phyloP scores from a whole-genome alignment of 768 basidiomycete genomes.

The Lactarius quietus region DNA sequence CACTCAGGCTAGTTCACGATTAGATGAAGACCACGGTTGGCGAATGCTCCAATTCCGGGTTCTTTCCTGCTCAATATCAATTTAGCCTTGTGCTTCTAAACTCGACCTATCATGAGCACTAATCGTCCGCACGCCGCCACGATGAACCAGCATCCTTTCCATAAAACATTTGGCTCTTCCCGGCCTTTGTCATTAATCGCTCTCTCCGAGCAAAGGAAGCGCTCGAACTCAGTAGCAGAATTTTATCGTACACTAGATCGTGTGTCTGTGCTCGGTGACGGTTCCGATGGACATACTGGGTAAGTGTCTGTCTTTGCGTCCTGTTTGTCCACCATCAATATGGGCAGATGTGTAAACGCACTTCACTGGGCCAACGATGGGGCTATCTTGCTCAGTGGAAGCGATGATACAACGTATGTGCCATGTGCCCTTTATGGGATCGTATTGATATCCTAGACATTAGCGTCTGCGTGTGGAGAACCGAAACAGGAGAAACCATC shows the following conservation, averaged over 20 bases:
- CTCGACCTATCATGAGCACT: background rate
- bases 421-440: background rate
- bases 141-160: background rate
- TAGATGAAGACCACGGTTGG: background rate
- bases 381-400: slow-evolving; percentile 60
- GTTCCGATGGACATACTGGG: slow-evolving; percentile 64
- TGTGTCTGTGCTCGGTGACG: slow-evolving; percentile 67
- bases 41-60: background rate
- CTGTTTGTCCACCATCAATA: background rate
- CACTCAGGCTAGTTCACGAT: too few species aligned
- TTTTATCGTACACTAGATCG: slow-evolving; percentile 46
- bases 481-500: slow-evolving; percentile 53
- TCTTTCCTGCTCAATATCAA: background rate
- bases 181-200: slow-evolving; percentile 5
- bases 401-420: slow-evolving; percentile 67
- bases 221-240: slow-evolving; percentile 24
- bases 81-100: background rate
- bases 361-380: slow-evolving; percentile 69
- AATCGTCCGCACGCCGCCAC: background rate
- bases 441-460: background rate
- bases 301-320: slow-evolving; percentile 30
- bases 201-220: slow-evolving; percentile 16
- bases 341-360: slow-evolving; percentile 60
- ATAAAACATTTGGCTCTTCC: background rate
- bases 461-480: slow-evolving; percentile 77